Evolutionary conservation across 257 asterid genomes (phyloP), one percentile per base, ranked within the genome.

Genomic region (Jacaranda copaia): DNA sequence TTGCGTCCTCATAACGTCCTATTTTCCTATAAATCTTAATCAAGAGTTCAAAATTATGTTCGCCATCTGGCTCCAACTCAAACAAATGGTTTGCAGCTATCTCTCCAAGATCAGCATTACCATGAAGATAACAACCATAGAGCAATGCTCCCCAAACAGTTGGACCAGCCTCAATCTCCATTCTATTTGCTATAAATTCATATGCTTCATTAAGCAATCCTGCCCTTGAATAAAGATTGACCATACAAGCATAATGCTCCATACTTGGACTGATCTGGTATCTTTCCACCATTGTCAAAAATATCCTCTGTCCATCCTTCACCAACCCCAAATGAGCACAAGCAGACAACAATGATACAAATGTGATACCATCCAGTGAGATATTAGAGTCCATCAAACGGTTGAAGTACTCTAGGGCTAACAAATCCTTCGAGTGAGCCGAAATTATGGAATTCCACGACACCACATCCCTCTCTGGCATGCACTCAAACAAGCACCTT

Each of bases 91-190:
- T 56, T 0, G 94, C 94, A 3, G 93, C 96, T 48, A 70, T 83
- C 76, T 89, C 96, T 39, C 91, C 97, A 8, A 94, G 66, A 35
- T 81, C 87, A 13, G 77, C 84, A 61, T 88, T 87, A 15, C 92
- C 90, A 68, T 86, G 90, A 74, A 86, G 85, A 74, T 73, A 88
- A 82, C 98, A 94, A 51, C 94, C 95, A 55, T 88, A 90, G 3
- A 94, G 90, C 86, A 94, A 81, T 0, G 98, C 96, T 19, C 99
- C 99, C 98, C 97, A 94, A 9, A 90, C 92, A 16, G 96, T 86
- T 14, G 96, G 88, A 19, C 98, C 96, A 20, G 93, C 93, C 79
- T 87, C 88, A 5, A 78, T 66, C 71, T 85, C 90, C 89, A 91
- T 92, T 58, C 61, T 74, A 0, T 79, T 83, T 70, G 25, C 68